Conservation (phyloP, 1,139 yeast species). For the Magnusiomyces paraingens region DNA sequence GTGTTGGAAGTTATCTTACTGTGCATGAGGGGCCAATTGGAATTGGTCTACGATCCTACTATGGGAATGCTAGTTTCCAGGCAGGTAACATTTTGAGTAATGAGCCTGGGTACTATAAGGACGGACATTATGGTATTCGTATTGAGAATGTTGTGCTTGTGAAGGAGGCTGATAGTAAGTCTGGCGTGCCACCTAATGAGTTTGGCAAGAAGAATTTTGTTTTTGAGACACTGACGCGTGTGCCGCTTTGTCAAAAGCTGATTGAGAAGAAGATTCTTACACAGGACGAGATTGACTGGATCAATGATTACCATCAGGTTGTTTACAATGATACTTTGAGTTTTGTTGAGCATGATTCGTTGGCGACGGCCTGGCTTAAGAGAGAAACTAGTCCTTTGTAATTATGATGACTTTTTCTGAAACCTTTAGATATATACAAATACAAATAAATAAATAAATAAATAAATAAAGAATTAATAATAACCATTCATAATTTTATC, state of each 20-base stretch:
- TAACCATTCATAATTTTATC: no score
- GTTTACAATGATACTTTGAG: constrained; percentile 54
- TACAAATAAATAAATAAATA: no score
- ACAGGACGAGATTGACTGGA: constrained; percentile 55
- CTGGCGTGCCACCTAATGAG: constrained; percentile 23
- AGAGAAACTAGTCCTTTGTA: constrained; percentile 12
- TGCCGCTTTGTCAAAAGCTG: constrained; percentile 75
- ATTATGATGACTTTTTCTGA: not conserved
- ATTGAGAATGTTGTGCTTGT: constrained; percentile 76
- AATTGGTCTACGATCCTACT: constrained; percentile 54
- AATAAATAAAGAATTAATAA: no score
- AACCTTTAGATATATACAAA: not conserved
- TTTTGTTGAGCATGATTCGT: constrained; percentile 44
- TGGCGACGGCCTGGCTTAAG: constrained; percentile 17
- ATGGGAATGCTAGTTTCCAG: constrained; percentile 38
- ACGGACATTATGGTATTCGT: constrained; percentile 88
- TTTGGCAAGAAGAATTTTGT: constrained; percentile 58
- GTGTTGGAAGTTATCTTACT: constrained; percentile 86
- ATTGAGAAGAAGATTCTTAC: constrained; percentile 55
- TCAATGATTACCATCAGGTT: constrained; percentile 59
- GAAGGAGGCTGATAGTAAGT: constrained; percentile 40
- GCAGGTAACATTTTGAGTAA: constrained; percentile 81
- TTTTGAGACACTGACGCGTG: constrained; percentile 79
- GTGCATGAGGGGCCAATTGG: constrained; percentile 98
- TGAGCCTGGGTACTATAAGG: constrained; percentile 95